Evolutionary conservation across 257 asterid genomes (phyloP).

Genomic region (Fraxinus anomala): DNA sequence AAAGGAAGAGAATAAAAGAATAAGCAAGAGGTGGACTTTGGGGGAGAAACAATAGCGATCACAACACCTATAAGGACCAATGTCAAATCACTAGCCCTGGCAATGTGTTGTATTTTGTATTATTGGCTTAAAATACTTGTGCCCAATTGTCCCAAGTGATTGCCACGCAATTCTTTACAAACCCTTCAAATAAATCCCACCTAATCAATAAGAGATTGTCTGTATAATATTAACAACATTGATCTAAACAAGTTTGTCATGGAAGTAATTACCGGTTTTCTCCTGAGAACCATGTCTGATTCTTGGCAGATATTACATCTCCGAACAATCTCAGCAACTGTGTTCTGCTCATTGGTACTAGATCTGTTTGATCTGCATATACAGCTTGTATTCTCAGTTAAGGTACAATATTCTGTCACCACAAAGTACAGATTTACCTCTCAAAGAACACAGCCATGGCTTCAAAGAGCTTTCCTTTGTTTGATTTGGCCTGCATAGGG

Average conservation of each 20-base stretch:
- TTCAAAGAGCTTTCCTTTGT: conserved; percentile 81
- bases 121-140: conserved; percentile 16
- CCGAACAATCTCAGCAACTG: conserved; percentile 68
- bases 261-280: conserved; percentile 70
- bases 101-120: not conserved
- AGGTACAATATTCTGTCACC: conserved; percentile 8
- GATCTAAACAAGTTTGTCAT: conserved; percentile 23
- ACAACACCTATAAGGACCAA: conserved; percentile 11
- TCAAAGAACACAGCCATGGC: conserved; percentile 91
- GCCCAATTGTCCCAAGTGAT: conserved; percentile 16
- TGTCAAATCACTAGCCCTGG: conserved; percentile 22
- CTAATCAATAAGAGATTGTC: not conserved
- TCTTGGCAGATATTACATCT: conserved; percentile 78
- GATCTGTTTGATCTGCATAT: conserved; percentile 75
- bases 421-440: conserved; percentile 49
- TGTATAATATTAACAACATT: conserved; percentile 12
- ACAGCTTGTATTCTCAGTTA: conserved; percentile 29
- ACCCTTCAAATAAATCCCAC: conserved; percentile 10
- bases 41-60: conserved; percentile 6
- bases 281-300: conserved; percentile 83
- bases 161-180: conserved; percentile 10
- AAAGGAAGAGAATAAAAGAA: not conserved
- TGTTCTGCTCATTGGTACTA: conserved; percentile 52
- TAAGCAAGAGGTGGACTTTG: not conserved
- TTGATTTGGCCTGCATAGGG: conserved; percentile 69